These are phyloP conservation scores for Heterobasidion irregulare DNA, from an alignment of 1,284 basidiomycete species.

Conservation along the genomic window DNA sequence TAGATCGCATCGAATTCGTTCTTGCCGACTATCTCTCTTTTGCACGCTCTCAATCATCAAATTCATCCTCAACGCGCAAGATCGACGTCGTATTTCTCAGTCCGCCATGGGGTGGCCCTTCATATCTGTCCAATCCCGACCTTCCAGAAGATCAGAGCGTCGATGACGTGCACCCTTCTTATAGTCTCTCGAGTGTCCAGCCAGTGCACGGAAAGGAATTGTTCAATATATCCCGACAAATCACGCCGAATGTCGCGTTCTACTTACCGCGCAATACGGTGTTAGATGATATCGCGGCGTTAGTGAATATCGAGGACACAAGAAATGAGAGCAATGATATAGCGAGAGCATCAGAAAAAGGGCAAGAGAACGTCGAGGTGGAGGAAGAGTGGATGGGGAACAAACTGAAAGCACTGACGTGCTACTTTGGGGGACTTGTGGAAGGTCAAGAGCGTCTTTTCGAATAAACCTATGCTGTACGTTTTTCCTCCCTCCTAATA, in stretches of 20 bases:
- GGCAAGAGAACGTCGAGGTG: slow-evolving; percentile 54
- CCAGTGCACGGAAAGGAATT: slow-evolving; percentile 81
- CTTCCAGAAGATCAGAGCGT: slow-evolving; percentile 6
- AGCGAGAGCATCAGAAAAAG: slow-evolving; percentile 9
- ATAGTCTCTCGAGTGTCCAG: slow-evolving; percentile 61
- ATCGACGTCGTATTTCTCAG: slow-evolving; percentile 89
- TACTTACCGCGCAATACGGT: slow-evolving; percentile 82
- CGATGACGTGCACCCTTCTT: slow-evolving; percentile 37
- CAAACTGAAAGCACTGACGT: slow-evolving; percentile 79
- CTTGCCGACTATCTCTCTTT: slow-evolving; percentile 84
- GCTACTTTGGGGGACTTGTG: slow-evolving; percentile 73
- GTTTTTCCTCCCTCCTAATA: no score
- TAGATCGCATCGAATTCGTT: slow-evolving; percentile 90
- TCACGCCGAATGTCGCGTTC: slow-evolving; percentile 81
- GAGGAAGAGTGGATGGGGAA: slow-evolving; percentile 87
- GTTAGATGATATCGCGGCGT: slow-evolving; percentile 48
- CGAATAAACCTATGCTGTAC: neutral
- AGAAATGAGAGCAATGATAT: no score
- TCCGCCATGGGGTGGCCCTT: slow-evolving; percentile 88
- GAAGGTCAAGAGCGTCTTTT: slow-evolving; percentile 57
- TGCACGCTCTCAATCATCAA: slow-evolving; percentile 33
- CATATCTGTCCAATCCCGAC: slow-evolving; percentile 39
- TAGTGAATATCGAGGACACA: slow-evolving; percentile 25
- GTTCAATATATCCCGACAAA: slow-evolving; percentile 60
- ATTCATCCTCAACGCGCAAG: slow-evolving; percentile 17